Conservation (phyloP, 2,329 filamentous ascomycete genomes). For the Akanthomyces lecanii region DNA sequence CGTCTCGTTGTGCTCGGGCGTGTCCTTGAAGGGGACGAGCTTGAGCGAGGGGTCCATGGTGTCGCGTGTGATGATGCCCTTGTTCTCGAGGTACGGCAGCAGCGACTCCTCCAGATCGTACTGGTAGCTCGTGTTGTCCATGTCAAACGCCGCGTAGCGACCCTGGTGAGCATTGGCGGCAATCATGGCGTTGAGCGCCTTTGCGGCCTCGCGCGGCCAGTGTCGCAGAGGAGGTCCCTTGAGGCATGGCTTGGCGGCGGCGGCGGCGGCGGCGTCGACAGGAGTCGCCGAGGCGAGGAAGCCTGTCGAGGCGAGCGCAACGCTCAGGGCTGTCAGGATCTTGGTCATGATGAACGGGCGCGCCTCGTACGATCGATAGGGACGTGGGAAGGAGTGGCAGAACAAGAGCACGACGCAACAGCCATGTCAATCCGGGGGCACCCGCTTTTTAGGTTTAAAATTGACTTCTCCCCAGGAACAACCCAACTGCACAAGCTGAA, state of each 20-base stretch:
- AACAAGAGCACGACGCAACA: neutral
- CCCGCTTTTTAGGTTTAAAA: constrained; percentile 8
- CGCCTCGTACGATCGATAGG: neutral
- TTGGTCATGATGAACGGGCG: constrained; percentile 7
- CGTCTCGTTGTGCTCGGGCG: constrained; percentile 34
- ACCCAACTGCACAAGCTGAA: neutral
- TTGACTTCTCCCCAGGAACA: neutral
- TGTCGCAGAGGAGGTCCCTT: constrained; percentile 25
- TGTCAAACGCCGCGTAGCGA: constrained; percentile 39
- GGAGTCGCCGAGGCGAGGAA: constrained; percentile 6
- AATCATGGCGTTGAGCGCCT: constrained; percentile 35
- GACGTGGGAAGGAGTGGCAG: neutral
- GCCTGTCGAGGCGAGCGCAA: constrained; percentile 12
- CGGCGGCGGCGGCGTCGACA: neutral
- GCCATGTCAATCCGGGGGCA: neutral
- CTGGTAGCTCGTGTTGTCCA: constrained; percentile 43
- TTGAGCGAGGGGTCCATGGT: constrained; percentile 37
- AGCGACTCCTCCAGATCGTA: constrained; percentile 42
- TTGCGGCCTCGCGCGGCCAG: constrained; percentile 35
- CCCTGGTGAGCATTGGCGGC: constrained; percentile 34
- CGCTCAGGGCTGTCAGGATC: constrained; percentile 7
- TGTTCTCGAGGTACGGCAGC: constrained; percentile 40
- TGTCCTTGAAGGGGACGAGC: constrained; percentile 41
- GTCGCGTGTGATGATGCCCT: constrained; percentile 37
- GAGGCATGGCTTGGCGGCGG: constrained; percentile 14